These are phyloP conservation scores for Delphinella strobiligena DNA, from an alignment of 2,329 filamentous ascomycete genomes.

Conservation along the genomic window DNA sequence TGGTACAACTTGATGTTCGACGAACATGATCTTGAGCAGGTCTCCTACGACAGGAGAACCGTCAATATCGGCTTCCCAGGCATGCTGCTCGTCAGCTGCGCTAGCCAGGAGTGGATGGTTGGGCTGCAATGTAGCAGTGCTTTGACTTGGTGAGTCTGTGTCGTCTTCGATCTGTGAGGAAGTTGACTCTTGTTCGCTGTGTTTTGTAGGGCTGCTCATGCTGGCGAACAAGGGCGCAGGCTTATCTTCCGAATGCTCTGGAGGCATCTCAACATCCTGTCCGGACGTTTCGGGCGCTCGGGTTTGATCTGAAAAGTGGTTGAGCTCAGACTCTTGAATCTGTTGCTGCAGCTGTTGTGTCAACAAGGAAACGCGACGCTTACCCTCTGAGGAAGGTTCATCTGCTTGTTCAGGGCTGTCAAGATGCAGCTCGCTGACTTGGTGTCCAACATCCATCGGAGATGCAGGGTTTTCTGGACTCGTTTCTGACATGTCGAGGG, in stretches of 20 bases:
- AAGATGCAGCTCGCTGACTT: slow-evolving; percentile 4
- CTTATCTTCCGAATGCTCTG: slow-evolving; percentile 53
- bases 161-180: slow-evolving; percentile 8
- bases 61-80: slow-evolving; percentile 46
- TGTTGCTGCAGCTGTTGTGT: slow-evolving; percentile 27
- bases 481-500: neutral
- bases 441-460: neutral
- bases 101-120: neutral
- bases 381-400: slow-evolving; percentile 14
- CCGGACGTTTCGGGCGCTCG: slow-evolving; percentile 4
- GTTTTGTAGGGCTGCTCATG: slow-evolving; percentile 20
- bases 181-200: slow-evolving; percentile 1
- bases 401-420: slow-evolving; percentile 5
- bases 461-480: neutral
- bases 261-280: slow-evolving; percentile 28
- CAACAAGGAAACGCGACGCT: slow-evolving; percentile 24
- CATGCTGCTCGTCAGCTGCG: slow-evolving; percentile 11
- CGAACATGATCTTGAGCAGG: slow-evolving; percentile 89
- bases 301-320: slow-evolving; percentile 17
- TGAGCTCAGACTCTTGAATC: slow-evolving; percentile 15
- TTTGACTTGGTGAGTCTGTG: slow-evolving; percentile 7
- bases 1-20: slow-evolving; percentile 85
- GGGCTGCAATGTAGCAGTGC: slow-evolving; percentile 11
- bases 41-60: slow-evolving; percentile 80
- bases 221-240: slow-evolving; percentile 53